Base-by-base conservation (phyloP, 2,329 filamentous ascomycete genomes). In the Diaporthe destruens region DNA sequence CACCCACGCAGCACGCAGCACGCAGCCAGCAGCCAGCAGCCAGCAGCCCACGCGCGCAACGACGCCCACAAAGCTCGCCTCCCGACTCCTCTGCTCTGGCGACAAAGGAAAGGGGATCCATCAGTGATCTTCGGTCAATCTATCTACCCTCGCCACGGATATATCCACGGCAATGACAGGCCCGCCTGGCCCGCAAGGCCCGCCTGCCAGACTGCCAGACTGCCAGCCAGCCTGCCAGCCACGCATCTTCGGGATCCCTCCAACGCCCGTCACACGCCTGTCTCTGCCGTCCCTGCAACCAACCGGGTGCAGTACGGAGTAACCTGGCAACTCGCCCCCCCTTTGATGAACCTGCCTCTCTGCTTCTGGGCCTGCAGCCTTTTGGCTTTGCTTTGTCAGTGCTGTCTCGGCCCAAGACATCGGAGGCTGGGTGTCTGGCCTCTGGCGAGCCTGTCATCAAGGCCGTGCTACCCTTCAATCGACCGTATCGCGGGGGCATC, bases 401-500 rank as follows among this genome's bases (percentile, higher is more conserved):
- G n/a, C 61, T 66, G 61, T 66, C 61, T 66, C 61, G 61, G 47
- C 51, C 47, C 47, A 66, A 66, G 61, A 66, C 61, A 66, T 66
- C 44, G 47, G 61, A 66, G 61, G 61, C 47, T 53, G 55, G 55
- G 54, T 70, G 55, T 57, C 49, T 70, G 68, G 68, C 20, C 36
- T 47, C 56, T 73, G 34, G 63, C 34, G 39, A 72, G 39, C 57
- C 63, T 72, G 67, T 71, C 39, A 54, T 32, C 11, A 32, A 54
- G 42, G 42, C 54, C 49, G 61, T 39, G 69, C 55, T 25, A 68
- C 70, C 61, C 39, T 49, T 74, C 32, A 74, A 51, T 61, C 55
- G 23, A 14, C 6, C 29, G 4, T 16, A 6, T 44, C 39, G 49
- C 49, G 55, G 68, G 68, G 49, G n/a, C 44, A 70, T 61, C 68